A percentile compares a stretch with the other conserved stretches of the same genome.
Evolutionary conservation across 306 rosid species (phyloP).

Genomic region (Trifolium pratense): DNA sequence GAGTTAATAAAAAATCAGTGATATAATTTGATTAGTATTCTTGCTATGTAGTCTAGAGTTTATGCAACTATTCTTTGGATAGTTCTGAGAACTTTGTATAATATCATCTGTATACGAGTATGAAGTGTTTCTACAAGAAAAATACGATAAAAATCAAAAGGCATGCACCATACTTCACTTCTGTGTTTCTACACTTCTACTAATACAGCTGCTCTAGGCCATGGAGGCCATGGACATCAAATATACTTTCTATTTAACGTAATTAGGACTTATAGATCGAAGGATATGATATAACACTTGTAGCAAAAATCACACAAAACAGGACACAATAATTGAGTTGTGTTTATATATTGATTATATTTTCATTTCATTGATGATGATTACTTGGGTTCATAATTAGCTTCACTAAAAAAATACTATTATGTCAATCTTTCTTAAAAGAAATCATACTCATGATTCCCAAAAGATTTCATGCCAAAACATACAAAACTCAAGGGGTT

Average conservation of each 20-base stretch:
- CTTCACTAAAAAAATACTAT: neutral
- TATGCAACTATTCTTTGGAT: neutral
- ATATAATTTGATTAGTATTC: neutral
- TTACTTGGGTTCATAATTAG: conserved; percentile 31
- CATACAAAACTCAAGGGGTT: neutral
- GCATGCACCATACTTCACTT: too few species aligned
- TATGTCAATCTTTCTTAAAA: conserved; percentile 29
- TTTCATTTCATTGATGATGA: conserved; percentile 32
- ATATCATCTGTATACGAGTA: too few species aligned
- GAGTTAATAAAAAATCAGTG: neutral
- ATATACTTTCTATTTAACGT: neutral
- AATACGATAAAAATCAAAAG: too few species aligned
- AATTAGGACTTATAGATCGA: neutral
- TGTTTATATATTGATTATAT: neutral
- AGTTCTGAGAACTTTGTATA: too few species aligned
- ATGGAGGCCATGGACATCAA: too few species aligned
- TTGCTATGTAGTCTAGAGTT: neutral
- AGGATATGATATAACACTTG: neutral
- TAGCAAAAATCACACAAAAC: conserved; percentile 11
- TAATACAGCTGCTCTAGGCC: too few species aligned
- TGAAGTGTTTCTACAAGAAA: too few species aligned
- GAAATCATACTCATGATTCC: conserved; percentile 25
- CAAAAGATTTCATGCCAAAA: conserved; percentile 8
- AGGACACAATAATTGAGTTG: neutral
- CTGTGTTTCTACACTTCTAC: too few species aligned